These are phyloP conservation scores for Martiniozyma abietophila DNA, from an alignment of 805 yeast species.

Conservation along the genomic window DNA sequence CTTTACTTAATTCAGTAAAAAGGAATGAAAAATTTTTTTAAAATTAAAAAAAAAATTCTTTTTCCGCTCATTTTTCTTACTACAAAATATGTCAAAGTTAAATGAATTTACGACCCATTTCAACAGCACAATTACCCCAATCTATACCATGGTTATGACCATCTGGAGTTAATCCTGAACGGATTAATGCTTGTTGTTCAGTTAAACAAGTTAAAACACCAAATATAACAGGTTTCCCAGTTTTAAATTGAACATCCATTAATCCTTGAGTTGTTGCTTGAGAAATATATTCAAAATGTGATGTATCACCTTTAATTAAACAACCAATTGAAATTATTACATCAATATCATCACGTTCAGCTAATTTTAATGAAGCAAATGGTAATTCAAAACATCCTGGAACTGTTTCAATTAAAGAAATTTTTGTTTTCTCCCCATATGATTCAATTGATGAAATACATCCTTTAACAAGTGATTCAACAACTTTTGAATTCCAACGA, in stretches of 20 bases:
- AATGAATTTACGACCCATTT: slow-evolving; percentile 57
- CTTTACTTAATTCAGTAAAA: no score
- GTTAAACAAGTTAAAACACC: slow-evolving; percentile 91
- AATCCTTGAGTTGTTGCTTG: slow-evolving; percentile 80
- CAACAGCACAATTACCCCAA: slow-evolving; percentile 99
- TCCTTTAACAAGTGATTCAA: slow-evolving; percentile 73
- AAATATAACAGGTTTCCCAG: slow-evolving; percentile 75
- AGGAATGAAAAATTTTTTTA: no score
- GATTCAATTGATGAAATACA: slow-evolving; percentile 50
- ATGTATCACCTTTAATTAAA: slow-evolving; percentile 90
- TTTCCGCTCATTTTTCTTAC: neutral
- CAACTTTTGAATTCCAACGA: slow-evolving; percentile 81
- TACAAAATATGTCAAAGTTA: neutral
- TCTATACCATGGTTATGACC: slow-evolving; percentile 96
- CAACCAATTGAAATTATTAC: slow-evolving; percentile 92
- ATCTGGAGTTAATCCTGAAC: slow-evolving; percentile 73
- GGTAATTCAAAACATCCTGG: slow-evolving; percentile 97
- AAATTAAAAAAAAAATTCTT: neutral
- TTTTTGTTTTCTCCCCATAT: slow-evolving; percentile 65
- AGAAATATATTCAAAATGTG: slow-evolving; percentile 97
- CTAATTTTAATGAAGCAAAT: slow-evolving; percentile 54
- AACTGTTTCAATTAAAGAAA: slow-evolving; percentile 74
- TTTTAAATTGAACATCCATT: slow-evolving; percentile 68
- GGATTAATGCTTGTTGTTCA: slow-evolving; percentile 84
- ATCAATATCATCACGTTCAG: slow-evolving; percentile 48